Conservation (phyloP, 352 stramenopile species). For the Phytophthora rubi region DNA sequence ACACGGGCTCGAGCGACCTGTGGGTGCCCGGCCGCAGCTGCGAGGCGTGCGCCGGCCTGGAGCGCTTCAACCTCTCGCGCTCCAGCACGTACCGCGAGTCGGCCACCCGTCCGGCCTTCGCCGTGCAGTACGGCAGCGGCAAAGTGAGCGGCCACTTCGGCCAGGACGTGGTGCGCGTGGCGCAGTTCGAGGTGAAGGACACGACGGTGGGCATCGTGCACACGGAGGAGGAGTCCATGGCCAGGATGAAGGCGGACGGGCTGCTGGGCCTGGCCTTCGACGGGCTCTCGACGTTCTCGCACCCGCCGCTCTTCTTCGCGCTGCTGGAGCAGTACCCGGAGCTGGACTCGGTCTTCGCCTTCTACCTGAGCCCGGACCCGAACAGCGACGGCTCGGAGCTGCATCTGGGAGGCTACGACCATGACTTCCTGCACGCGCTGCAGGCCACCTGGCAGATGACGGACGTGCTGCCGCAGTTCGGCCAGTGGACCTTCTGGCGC, state of each 20-base stretch:
- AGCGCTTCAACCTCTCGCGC: constrained; percentile 55
- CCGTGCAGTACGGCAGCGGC: constrained; percentile 79
- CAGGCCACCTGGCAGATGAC: constrained; percentile 72
- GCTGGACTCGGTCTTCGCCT: constrained; percentile 92
- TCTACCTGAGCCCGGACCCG: constrained; percentile 94
- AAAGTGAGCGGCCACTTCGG: constrained; percentile 72
- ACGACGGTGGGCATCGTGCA: constrained; percentile 69
- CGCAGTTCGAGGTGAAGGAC: constrained; percentile 49
- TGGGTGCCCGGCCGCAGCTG: constrained; percentile 73
- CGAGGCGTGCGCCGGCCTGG: constrained; percentile 56
- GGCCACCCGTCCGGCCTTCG: constrained; percentile 51
- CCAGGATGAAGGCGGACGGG: constrained; percentile 91
- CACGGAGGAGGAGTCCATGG: constrained; percentile 76
- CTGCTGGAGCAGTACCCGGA: constrained; percentile 67
- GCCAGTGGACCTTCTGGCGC: constrained; percentile 86
- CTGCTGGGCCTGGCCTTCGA: constrained; percentile 97
- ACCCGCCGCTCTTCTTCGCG: constrained; percentile 74
- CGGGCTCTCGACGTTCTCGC: constrained; percentile 86
- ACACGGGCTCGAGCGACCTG: constrained; percentile 83
- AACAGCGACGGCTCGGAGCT: constrained; percentile 79
- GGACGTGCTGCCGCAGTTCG: constrained; percentile 78
- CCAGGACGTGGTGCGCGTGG: constrained; percentile 60
- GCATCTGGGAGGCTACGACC: constrained; percentile 75
- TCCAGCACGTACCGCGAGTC: constrained; percentile 57
- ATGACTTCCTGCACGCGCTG: constrained; percentile 51